Conservation (phyloP, 805 yeast species). For the Pichia gijzeniarum region DNA sequence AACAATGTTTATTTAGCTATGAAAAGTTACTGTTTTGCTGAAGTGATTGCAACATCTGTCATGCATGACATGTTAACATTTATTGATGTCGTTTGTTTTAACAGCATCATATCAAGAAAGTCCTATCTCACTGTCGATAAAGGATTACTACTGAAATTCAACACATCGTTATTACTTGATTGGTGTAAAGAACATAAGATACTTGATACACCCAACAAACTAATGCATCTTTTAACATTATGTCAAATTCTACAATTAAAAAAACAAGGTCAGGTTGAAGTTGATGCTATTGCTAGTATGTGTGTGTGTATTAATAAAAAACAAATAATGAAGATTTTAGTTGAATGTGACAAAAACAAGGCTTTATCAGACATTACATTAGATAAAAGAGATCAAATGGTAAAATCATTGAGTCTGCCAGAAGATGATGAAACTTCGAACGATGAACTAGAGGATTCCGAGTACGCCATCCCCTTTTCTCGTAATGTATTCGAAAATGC, state of each 20-base stretch:
- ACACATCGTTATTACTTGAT: constrained; percentile 9
- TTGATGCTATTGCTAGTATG: constrained; percentile 3
- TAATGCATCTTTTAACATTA: constrained; percentile 11
- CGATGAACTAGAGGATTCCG: constrained; percentile 2
- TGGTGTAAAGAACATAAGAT: constrained; percentile 14
- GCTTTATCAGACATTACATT: neutral
- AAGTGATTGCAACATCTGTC: constrained; percentile 5
- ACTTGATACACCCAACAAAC: constrained; percentile 12
- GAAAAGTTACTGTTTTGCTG: constrained; percentile 10
- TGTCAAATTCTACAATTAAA: constrained; percentile 12
- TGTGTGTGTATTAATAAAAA: constrained; percentile 6
- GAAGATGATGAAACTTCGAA: neutral
- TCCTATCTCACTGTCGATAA: constrained; percentile 8
- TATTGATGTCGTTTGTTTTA: constrained; percentile 12
- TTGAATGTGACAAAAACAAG: constrained; percentile 5
- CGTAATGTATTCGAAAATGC: constrained; percentile 4
- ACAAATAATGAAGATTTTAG: constrained; percentile 12
- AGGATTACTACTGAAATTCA: constrained; percentile 7
- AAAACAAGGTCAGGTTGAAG: constrained; percentile 10
- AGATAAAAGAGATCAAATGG: neutral
- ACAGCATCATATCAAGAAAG: constrained; percentile 8
- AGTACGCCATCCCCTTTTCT: constrained; percentile 7
- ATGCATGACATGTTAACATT: constrained; percentile 9
- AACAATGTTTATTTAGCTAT: constrained; percentile 10
- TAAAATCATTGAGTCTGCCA: no score